Evolutionary conservation across 192 early-diverging fungal species (phyloP), one percentile per base, ranked within the genome.

Genomic region (Entomortierella beljakovae): DNA sequence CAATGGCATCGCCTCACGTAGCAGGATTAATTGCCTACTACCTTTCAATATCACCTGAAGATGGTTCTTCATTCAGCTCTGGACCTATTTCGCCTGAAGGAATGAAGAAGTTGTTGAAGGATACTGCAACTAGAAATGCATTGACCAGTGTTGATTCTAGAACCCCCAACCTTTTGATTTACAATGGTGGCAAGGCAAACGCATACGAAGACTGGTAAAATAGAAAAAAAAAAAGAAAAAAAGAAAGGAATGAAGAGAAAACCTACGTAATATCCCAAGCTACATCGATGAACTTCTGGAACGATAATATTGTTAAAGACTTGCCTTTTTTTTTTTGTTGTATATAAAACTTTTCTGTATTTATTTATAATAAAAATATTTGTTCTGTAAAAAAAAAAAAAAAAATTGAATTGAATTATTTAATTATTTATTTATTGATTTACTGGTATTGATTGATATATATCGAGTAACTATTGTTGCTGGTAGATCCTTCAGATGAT

Each of bases 1-100:
- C 92, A 31, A 97, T 97, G 95, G 94, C 96, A 53, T 88, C 90
- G 50, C 95, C 95, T 20, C 96, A 98, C 62, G 93, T 94, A 31
- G 91, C 90, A 42, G 95, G 96, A 38, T 88, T 95, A 54, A 85
- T 95, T 46, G 95, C 96, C 26, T 89, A 90, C 62, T 66, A 91
- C 59, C 71, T 93, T 23, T 88, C 88, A 35, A 70, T 84, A 65
- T 64, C 80, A 38, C 71, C 85, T 59, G 46, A 79, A 32, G 25
- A 23, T 7, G 51, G 48, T n/a, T 75, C 77, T 53, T 76, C 64
- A 13, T 83, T 67, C 68, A 56, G 62, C 49, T 65, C 68, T 9
- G 66, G 61, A 48, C 56, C 75, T 15, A 80, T 89, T 2, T 79
- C 89, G 2, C 84, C 86, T 62, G 75, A 86, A 49, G 85, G 87